A percentile compares a stretch with the other conserved stretches of the same genome.
Evolutionary conservation across 1,284 basidiomycete genomes (phyloP).

Genomic region (Tilletia caries): DNA sequence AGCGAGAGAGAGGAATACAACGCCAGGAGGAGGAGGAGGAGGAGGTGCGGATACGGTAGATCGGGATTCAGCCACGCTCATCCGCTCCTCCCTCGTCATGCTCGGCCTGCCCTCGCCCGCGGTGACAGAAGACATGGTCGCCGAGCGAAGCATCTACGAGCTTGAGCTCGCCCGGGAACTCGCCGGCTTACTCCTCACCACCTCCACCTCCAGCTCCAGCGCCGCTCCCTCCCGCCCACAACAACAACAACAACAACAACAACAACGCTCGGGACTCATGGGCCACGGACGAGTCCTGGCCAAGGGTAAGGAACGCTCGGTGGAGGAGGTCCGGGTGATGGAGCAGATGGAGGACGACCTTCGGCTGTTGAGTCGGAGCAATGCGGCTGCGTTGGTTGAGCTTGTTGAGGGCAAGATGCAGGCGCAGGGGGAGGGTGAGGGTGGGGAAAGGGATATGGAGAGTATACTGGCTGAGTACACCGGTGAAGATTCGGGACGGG

Average conservation of each 20-base stretch:
- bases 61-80: conserved; percentile 62
- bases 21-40: not conserved
- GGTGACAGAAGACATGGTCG: conserved; percentile 84
- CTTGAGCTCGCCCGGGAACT: conserved; percentile 81
- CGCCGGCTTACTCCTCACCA: conserved; percentile 68
- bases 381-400: not conserved
- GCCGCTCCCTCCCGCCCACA: not conserved
- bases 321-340: not conserved
- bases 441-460: conserved; percentile 1
- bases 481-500: conserved; percentile 47
- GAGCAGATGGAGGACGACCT: not conserved
- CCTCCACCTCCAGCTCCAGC: too few species aligned
- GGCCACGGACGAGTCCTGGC: not conserved
- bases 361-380: not conserved
- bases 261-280: not conserved
- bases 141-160: conserved; percentile 74
- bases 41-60: conserved; percentile 61
- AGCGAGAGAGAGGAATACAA: conserved; percentile 15
- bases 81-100: conserved; percentile 80
- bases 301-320: not conserved
- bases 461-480: conserved; percentile 1
- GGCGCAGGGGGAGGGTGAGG: not conserved
- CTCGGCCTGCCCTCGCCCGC: conserved; percentile 78
- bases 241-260: conserved; percentile 24
- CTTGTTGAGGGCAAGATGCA: not conserved